These are phyloP conservation scores for Trichosanthes cucumerina DNA, from an alignment of 306 rosid genomes.

Conservation along the genomic window DNA sequence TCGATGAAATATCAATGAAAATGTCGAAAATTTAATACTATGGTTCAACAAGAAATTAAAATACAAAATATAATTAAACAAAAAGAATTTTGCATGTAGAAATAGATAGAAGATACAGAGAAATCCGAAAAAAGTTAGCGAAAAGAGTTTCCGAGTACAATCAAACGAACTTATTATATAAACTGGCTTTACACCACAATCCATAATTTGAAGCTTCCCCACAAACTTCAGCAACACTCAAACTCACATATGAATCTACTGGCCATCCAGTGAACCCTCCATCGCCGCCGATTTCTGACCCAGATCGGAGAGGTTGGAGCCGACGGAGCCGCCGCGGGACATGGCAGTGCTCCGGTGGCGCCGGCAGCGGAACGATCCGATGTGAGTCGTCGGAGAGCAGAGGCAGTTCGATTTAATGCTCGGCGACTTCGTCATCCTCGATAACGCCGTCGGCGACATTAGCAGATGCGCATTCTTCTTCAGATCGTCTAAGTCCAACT, in stretches of 20 bases:
- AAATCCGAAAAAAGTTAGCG: background rate
- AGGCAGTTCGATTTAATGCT: slow-evolving; percentile 41
- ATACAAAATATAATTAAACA: too few species aligned
- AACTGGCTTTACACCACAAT: background rate
- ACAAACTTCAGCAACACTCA: background rate
- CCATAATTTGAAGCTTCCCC: slow-evolving; percentile 1
- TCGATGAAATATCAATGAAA: too few species aligned
- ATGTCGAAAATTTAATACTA: too few species aligned
- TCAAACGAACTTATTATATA: background rate
- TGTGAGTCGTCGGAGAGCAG: slow-evolving; percentile 82
- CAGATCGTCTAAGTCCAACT: slow-evolving; percentile 18
- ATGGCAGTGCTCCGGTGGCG: slow-evolving; percentile 31
- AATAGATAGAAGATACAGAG: background rate
- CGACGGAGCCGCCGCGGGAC: slow-evolving; percentile 35
- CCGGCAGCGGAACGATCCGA: slow-evolving; percentile 72
- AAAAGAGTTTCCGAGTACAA: background rate
- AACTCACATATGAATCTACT: background rate
- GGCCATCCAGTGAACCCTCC: slow-evolving; percentile 16
- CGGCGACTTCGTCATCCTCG: slow-evolving; percentile 18
- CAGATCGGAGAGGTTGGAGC: slow-evolving; percentile 44
- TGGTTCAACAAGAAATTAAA: too few species aligned
- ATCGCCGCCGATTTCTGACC: slow-evolving; percentile 13
- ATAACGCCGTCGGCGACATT: slow-evolving; percentile 30
- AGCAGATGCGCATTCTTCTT: slow-evolving; percentile 27
- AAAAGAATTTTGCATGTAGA: too few species aligned